These are phyloP conservation scores for Blastocladiella britannica DNA, from an alignment of 192 early-diverging fungal genomes.

Conservation along the genomic window DNA sequence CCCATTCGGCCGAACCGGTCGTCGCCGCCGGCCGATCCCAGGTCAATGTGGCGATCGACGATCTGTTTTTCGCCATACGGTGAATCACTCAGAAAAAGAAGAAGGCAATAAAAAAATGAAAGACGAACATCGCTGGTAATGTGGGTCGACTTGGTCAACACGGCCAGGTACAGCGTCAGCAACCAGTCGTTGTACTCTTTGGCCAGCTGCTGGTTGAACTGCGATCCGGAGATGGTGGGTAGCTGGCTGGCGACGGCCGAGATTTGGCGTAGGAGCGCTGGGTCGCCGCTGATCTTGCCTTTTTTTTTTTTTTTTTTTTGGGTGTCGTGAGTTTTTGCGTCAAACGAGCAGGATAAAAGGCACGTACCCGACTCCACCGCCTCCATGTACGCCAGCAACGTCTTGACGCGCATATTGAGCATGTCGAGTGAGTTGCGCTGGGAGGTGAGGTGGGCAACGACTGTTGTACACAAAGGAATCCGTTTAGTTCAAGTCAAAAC, in stretches of 20 bases:
- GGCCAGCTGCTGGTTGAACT: slow-evolving; percentile 52
- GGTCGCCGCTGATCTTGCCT: slow-evolving; percentile 40
- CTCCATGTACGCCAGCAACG: slow-evolving; percentile 47
- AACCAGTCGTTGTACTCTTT: slow-evolving; percentile 71
- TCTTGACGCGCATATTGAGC: slow-evolving; percentile 45
- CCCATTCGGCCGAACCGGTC: no score
- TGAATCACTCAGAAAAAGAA: no score
- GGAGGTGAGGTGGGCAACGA: slow-evolving; percentile 42
- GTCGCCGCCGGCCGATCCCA: no score
- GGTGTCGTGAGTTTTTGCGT: no score
- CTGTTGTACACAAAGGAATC: slow-evolving; percentile 13
- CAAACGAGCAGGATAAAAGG: no score
- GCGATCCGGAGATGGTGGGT: slow-evolving; percentile 38
- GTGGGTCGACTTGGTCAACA: slow-evolving; percentile 53
- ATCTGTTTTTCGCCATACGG: no score
- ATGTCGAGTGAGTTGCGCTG: slow-evolving; percentile 67
- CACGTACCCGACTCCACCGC: slow-evolving; percentile 41
- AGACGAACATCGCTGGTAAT: slow-evolving; percentile 46
- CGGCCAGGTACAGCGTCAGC: slow-evolving; percentile 48
- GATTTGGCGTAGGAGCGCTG: slow-evolving; percentile 57
- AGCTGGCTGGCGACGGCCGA: slow-evolving; percentile 47
- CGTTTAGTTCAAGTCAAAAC: neutral
- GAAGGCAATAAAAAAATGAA: no score
- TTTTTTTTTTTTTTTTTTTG: no score
- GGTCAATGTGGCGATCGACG: no score